phyloP scores from a whole-genome alignment of 139 green algal genomes.

The Limnomonas spitsbergensis region DNA sequence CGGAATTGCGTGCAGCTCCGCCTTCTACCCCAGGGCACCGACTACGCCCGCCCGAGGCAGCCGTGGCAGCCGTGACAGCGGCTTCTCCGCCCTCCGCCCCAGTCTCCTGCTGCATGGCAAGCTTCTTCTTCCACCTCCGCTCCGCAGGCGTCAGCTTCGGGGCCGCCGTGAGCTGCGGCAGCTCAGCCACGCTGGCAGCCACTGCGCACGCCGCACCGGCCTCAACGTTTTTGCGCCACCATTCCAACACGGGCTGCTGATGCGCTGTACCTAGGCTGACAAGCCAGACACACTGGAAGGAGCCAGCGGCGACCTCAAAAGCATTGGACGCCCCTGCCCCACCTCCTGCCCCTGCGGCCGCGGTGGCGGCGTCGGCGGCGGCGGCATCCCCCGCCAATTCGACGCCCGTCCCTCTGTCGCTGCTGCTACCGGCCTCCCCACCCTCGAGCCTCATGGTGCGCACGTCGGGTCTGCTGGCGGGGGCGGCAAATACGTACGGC shows the following conservation, averaged over 20 bases:
- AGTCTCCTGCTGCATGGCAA: neutral
- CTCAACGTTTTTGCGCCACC: neutral
- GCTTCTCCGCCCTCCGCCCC: too few species aligned
- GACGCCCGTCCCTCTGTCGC: neutral
- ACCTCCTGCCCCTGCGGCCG: neutral
- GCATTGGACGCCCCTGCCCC: neutral
- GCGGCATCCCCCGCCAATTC: neutral
- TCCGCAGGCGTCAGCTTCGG: conserved; percentile 26
- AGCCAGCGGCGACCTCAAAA: conserved; percentile 24
- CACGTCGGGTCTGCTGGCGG: neutral
- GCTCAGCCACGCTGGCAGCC: neutral
- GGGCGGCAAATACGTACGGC: conserved; percentile 21
- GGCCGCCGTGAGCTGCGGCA: conserved; percentile 22
- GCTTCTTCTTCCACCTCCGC: conserved; percentile 27
- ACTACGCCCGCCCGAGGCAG: too few species aligned
- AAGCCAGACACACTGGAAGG: conserved; percentile 35
- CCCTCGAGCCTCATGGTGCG: neutral
- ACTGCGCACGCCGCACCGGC: neutral
- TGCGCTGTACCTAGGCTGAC: conserved; percentile 19
- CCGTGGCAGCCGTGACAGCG: too few species aligned
- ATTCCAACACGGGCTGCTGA: conserved; percentile 25
- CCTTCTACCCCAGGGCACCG: too few species aligned
- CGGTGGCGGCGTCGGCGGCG: neutral
- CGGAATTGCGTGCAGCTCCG: too few species aligned
- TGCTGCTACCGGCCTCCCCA: neutral